phyloP scores from a whole-genome alignment of 1,284 basidiomycete species.

The Microbotryomycetes sp. region DNA sequence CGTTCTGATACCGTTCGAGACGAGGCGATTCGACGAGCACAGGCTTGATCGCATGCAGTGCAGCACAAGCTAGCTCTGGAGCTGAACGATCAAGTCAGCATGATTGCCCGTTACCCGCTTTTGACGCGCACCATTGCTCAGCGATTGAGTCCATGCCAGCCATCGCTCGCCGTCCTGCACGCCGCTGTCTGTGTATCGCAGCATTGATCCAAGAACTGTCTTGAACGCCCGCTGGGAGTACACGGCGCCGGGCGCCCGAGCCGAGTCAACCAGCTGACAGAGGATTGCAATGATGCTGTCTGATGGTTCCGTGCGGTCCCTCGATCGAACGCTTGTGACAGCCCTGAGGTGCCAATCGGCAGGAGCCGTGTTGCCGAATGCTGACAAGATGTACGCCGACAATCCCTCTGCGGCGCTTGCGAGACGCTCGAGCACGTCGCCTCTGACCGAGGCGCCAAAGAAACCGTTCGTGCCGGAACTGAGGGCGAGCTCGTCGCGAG shows the following conservation, averaged over 20 bases:
- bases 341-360: constrained; percentile 21
- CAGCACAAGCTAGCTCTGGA: constrained; percentile 57
- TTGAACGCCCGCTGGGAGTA: constrained; percentile 55
- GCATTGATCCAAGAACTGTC: constrained; percentile 53
- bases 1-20: constrained; percentile 78
- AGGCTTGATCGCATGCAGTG: constrained; percentile 57
- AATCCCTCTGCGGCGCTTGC: constrained; percentile 54
- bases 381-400: constrained; percentile 59
- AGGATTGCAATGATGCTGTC: constrained; percentile 16
- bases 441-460: constrained; percentile 46
- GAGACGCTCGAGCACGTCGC: constrained; percentile 46
- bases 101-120: not conserved
- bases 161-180: constrained; percentile 65
- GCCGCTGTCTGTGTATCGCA: constrained; percentile 52
- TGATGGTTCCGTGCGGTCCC: not conserved
- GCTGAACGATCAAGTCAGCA: constrained; percentile 40
- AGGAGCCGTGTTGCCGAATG: constrained; percentile 35
- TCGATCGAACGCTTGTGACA: constrained; percentile 15
- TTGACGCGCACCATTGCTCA: constrained; percentile 57
- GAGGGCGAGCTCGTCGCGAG: constrained; percentile 47
- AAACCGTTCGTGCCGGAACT: constrained; percentile 49
- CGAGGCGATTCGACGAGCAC: constrained; percentile 60
- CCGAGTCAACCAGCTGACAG: no score
- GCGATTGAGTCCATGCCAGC: constrained; percentile 57
- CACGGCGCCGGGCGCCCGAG: no score